Percentiles rank a stretch among this genome's conserved stretches.
Evolutionary conservation across 2,329 filamentous ascomycete genomes (phyloP).

Genomic region (Hansfordia pulvinata): DNA sequence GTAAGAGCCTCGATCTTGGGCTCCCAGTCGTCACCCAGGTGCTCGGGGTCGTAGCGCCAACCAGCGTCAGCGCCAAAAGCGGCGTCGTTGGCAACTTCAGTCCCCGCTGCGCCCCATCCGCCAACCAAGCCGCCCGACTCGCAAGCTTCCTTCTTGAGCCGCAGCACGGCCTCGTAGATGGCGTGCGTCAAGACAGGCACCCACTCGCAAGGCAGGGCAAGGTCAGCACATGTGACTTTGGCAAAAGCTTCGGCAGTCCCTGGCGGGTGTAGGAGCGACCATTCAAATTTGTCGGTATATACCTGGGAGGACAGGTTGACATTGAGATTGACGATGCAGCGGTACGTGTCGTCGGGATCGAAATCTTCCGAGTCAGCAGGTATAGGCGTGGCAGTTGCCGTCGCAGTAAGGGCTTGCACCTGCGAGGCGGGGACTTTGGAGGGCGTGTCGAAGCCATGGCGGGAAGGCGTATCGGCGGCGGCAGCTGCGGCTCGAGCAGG

Average conservation of each 20-base stretch:
- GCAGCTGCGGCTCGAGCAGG: constrained; percentile 25
- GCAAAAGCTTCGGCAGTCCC: constrained; percentile 89
- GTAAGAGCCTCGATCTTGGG: constrained; percentile 69
- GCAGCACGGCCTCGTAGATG: constrained; percentile 88
- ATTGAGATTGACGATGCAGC: constrained; percentile 81
- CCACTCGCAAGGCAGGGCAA: constrained; percentile 86
- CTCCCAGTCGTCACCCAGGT: constrained; percentile 73
- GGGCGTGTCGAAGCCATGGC: constrained; percentile 37
- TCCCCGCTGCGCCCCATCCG: constrained; percentile 51
- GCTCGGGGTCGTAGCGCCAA: constrained; percentile 91
- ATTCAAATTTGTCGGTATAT: constrained; percentile 96
- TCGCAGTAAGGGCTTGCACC: constrained; percentile 49
- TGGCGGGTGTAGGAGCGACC: constrained; percentile 84
- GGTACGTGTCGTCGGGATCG: constrained; percentile 88
- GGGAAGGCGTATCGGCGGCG: constrained; percentile 43
- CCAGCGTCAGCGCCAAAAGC: constrained; percentile 72
- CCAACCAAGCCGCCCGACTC: constrained; percentile 80
- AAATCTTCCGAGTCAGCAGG: constrained; percentile 55
- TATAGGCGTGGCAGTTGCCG: constrained; percentile 55
- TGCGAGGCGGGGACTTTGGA: constrained; percentile 30
- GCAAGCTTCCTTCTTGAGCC: constrained; percentile 90
- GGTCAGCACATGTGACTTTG: constrained; percentile 80
- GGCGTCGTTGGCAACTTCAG: constrained; percentile 79
- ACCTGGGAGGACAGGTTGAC: constrained; percentile 85
- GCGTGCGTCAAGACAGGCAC: constrained; percentile 87